phyloP scores from a whole-genome alignment of 2,329 filamentous ascomycete species.

The Aureobasidium subglaciale region DNA sequence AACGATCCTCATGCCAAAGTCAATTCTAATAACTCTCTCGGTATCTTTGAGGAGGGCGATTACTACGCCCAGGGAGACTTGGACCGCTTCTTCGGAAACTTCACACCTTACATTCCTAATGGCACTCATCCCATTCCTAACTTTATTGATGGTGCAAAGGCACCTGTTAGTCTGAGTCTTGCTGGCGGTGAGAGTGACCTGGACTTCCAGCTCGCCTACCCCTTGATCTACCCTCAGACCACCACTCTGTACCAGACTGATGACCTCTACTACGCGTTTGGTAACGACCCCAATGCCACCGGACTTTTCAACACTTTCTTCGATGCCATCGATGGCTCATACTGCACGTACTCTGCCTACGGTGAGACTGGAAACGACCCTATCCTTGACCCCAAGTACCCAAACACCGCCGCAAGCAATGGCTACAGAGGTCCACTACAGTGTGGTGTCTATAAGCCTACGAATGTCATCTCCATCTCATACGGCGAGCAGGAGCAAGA shows the following conservation, averaged over 20 bases:
- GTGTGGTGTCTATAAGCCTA: conserved; percentile 43
- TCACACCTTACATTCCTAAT: conserved; percentile 20
- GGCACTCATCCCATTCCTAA: conserved; percentile 26
- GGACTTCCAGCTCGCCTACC: conserved; percentile 44
- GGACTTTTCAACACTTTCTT: conserved; percentile 41
- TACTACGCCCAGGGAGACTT: conserved; percentile 41
- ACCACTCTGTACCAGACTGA: conserved; percentile 45
- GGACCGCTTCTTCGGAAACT: conserved; percentile 35
- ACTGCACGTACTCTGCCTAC: conserved; percentile 42
- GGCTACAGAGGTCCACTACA: conserved; percentile 30
- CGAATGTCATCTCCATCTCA: conserved; percentile 53
- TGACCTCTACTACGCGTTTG: conserved; percentile 25
- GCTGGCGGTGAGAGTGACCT: conserved; percentile 38
- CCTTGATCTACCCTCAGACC: conserved; percentile 47
- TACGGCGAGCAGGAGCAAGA: conserved; percentile 52
- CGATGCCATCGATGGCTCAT: conserved; percentile 47
- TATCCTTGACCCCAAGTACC: conserved; percentile 47
- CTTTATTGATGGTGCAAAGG: conserved; percentile 21
- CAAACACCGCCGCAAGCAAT: conserved; percentile 20
- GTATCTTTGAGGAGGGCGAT: conserved; percentile 40
- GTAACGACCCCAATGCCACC: conserved; percentile 34
- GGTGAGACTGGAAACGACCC: conserved; percentile 43
- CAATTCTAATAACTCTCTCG: conserved; percentile 24
- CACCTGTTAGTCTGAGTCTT: conserved; percentile 22
- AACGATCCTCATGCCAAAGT: conserved; percentile 17